Conservation (phyloP, 139 green algal species). For the Tetradesmus obliquus region DNA sequence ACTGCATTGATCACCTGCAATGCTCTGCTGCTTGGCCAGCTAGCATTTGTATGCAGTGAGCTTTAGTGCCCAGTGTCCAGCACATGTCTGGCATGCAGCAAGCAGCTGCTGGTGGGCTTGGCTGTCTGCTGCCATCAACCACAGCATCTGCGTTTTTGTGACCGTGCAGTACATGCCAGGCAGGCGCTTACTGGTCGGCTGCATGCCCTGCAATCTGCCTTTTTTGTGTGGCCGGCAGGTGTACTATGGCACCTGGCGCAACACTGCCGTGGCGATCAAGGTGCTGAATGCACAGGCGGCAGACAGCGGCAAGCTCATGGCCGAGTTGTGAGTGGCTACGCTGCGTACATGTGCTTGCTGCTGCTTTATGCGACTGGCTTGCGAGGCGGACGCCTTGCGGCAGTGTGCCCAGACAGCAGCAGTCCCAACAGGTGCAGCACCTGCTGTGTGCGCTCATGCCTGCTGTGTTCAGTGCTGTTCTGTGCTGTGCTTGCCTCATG, state of each 20-base stretch:
- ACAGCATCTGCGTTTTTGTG: too few species aligned
- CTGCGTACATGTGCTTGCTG: too few species aligned
- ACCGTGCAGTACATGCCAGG: too few species aligned
- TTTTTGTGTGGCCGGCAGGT: constrained; percentile 51
- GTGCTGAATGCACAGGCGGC: constrained; percentile 52
- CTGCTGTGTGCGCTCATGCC: too few species aligned
- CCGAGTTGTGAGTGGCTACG: constrained; percentile 56
- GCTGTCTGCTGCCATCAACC: background rate
- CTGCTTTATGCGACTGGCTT: too few species aligned
- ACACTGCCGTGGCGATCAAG: constrained; percentile 69
- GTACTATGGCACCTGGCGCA: constrained; percentile 66
- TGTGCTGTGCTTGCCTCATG: too few species aligned
- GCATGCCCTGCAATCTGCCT: background rate
- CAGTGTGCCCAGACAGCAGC: too few species aligned
- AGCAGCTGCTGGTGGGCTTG: background rate
- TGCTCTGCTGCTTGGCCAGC: background rate
- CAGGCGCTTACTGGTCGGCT: background rate
- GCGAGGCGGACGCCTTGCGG: too few species aligned
- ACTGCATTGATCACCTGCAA: background rate
- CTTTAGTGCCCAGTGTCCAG: background rate
- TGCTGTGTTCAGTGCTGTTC: too few species aligned
- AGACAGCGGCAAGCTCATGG: constrained; percentile 43
- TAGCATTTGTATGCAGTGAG: background rate
- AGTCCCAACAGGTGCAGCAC: too few species aligned
- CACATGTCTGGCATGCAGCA: too few species aligned